A percentile compares a stretch with the other conserved stretches of the same genome.
These are phyloP conservation scores for Penicillium paxilli DNA, from an alignment of 495 filamentous ascomycete genomes.

Conservation along the genomic window DNA sequence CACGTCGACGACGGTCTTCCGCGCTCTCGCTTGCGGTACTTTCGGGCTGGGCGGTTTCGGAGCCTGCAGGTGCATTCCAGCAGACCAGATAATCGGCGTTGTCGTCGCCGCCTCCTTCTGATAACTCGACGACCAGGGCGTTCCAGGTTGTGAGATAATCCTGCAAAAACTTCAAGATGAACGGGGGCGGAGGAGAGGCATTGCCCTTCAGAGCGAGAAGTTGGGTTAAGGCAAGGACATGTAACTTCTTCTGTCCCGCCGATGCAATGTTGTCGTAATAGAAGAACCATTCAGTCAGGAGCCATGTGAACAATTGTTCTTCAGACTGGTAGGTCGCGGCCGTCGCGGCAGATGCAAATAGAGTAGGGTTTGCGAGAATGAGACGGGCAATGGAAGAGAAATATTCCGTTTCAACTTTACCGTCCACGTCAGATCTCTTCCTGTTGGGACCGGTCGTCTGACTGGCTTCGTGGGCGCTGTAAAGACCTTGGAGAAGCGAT, in stretches of 20 bases:
- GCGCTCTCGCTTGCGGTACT: slow-evolving; percentile 57
- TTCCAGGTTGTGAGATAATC: slow-evolving; percentile 71
- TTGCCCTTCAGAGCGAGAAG: slow-evolving; percentile 66
- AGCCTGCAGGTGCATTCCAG: slow-evolving; percentile 40
- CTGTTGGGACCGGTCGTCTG: slow-evolving; percentile 76
- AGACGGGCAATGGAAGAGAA: slow-evolving; percentile 81
- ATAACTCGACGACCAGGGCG: slow-evolving; percentile 61
- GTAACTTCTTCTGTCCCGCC: slow-evolving; percentile 74
- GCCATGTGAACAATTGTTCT: slow-evolving; percentile 64
- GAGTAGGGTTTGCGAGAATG: slow-evolving; percentile 62
- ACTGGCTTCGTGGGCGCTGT: slow-evolving; percentile 67
- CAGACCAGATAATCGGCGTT: slow-evolving; percentile 55
- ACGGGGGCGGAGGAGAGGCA: slow-evolving; percentile 40
- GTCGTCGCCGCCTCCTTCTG: slow-evolving; percentile 44
- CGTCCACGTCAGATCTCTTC: slow-evolving; percentile 60
- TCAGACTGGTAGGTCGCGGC: slow-evolving; percentile 37
- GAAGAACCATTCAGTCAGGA: slow-evolving; percentile 83
- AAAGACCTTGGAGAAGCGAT: slow-evolving; percentile 68
- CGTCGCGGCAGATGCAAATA: slow-evolving; percentile 59
- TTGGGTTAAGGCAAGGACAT: slow-evolving; percentile 76
- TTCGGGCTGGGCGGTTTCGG: slow-evolving; percentile 28
- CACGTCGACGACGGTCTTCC: slow-evolving; percentile 54
- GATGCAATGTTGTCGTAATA: slow-evolving; percentile 83
- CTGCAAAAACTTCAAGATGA: slow-evolving; percentile 61
- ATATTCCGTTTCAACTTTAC: slow-evolving; percentile 77